Percentiles rank a stretch among this genome's conserved stretches.
Evolutionary conservation across 2,329 filamentous ascomycete genomes (phyloP).

Genomic region (Stagonosporopsis rhizophila): DNA sequence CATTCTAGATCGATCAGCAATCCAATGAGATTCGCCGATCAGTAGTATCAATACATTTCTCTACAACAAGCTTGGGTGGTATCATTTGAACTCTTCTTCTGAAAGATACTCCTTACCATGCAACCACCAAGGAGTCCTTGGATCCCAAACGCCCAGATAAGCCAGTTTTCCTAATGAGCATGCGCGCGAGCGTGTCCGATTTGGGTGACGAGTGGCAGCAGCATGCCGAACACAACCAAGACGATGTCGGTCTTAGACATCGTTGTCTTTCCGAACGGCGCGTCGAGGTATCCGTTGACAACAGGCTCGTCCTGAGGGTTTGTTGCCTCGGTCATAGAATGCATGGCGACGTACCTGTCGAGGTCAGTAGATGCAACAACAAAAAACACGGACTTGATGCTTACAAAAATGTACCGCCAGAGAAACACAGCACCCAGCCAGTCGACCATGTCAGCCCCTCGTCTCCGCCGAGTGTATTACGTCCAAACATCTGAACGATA

Average conservation of each 20-base stretch:
- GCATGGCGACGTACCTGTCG: constrained; percentile 91
- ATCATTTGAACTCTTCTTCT: constrained; percentile 8
- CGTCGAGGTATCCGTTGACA: constrained; percentile 60
- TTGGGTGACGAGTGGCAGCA: constrained; percentile 78
- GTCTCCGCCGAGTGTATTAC: constrained; percentile 64
- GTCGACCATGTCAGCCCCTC: constrained; percentile 82
- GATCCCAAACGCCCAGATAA: constrained; percentile 4
- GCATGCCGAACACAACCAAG: constrained; percentile 74
- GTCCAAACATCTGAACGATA: constrained; percentile 75
- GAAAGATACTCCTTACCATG: not conserved
- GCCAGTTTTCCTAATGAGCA: constrained; percentile 51
- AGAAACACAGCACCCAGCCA: constrained; percentile 92
- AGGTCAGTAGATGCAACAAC: constrained; percentile 25
- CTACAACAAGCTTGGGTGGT: constrained; percentile 15
- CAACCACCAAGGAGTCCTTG: not conserved
- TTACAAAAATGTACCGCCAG: constrained; percentile 93
- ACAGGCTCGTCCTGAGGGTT: constrained; percentile 41
- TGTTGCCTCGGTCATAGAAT: constrained; percentile 87
- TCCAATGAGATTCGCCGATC: not conserved
- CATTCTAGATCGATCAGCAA: not conserved
- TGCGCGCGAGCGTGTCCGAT: constrained; percentile 69
- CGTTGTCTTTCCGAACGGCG: constrained; percentile 59
- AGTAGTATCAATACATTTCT: constrained; percentile 7
- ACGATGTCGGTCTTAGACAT: constrained; percentile 63
- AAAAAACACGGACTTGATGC: constrained; percentile 46